phyloP scores from a whole-genome alignment of 2,329 filamentous ascomycete species.

The Polychaeton citri region DNA sequence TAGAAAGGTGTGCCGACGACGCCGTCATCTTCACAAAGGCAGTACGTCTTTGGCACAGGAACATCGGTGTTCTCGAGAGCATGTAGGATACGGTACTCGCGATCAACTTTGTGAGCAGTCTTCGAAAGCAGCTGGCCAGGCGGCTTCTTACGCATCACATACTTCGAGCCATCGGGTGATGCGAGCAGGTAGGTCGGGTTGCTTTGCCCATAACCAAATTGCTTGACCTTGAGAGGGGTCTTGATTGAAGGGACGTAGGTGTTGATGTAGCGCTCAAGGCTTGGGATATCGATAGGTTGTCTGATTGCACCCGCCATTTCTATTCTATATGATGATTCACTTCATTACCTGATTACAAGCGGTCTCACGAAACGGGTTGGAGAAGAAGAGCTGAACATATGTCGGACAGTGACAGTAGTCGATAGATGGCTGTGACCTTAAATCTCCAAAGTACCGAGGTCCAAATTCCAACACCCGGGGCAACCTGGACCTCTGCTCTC shows the following conservation, averaged over 20 bases:
- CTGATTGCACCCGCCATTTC: constrained; percentile 73
- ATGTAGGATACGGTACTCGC: constrained; percentile 82
- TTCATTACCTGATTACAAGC: too few species aligned
- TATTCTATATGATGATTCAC: neutral
- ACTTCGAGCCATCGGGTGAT: constrained; percentile 53
- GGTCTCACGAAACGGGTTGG: too few species aligned
- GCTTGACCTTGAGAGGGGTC: constrained; percentile 74
- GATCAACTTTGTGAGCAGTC: constrained; percentile 91
- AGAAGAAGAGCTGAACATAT: too few species aligned
- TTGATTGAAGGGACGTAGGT: constrained; percentile 71
- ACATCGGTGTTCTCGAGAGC: constrained; percentile 70
- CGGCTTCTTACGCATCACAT: constrained; percentile 93
- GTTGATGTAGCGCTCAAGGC: constrained; percentile 66
- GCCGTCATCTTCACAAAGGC: constrained; percentile 68
- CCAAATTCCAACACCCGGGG: too few species aligned
- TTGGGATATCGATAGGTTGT: constrained; percentile 74
- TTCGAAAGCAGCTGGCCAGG: constrained; percentile 87
- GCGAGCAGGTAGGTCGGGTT: constrained; percentile 94
- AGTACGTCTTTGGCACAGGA: constrained; percentile 70
- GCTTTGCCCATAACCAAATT: constrained; percentile 96
- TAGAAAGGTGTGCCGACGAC: constrained; percentile 90
- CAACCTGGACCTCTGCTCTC: too few species aligned
- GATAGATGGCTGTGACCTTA: too few species aligned
- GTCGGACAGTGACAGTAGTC: too few species aligned
- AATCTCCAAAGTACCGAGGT: too few species aligned